phyloP scores from a whole-genome alignment of 495 filamentous ascomycete species.

The Bathelium albidoporum region DNA sequence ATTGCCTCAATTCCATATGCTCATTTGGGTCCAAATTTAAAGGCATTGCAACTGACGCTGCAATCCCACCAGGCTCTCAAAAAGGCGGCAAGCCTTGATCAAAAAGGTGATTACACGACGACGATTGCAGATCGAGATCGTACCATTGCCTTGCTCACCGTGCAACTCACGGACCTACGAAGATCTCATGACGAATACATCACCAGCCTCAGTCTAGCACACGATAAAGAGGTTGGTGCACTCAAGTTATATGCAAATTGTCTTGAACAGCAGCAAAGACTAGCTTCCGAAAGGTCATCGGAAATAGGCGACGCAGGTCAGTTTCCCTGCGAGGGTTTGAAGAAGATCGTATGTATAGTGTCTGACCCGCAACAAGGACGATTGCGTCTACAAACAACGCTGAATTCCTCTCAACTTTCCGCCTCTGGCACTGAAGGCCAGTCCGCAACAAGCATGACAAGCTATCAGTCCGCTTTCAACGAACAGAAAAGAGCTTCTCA shows the following conservation, averaged over 20 bases:
- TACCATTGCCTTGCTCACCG: slow-evolving; percentile 9
- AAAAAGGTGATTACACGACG: neutral
- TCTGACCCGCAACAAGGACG: neutral
- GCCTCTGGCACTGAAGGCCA: neutral
- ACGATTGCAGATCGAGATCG: neutral
- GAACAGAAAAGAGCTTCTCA: slow-evolving; percentile 12
- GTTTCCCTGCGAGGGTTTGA: neutral
- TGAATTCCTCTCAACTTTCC: neutral
- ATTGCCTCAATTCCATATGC: no score
- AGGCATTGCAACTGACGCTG: slow-evolving; percentile 8
- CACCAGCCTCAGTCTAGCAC: slow-evolving; percentile 21
- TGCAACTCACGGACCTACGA: slow-evolving; percentile 22
- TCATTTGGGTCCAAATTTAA: no score
- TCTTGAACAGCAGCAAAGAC: slow-evolving; percentile 21
- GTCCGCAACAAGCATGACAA: slow-evolving; percentile 10
- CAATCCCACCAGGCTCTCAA: slow-evolving; percentile 15
- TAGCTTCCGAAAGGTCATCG: neutral
- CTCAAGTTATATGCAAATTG: slow-evolving; percentile 22
- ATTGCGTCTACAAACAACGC: slow-evolving; percentile 8
- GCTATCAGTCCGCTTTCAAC: slow-evolving; percentile 2
- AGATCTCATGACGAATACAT: slow-evolving; percentile 28
- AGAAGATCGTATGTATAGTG: neutral
- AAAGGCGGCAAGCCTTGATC: slow-evolving; percentile 16
- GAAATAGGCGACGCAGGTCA: neutral
- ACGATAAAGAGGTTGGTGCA: slow-evolving; percentile 24